Conservation (phyloP, 1,284 basidiomycete genomes). For the Inonotus obliquus region DNA sequence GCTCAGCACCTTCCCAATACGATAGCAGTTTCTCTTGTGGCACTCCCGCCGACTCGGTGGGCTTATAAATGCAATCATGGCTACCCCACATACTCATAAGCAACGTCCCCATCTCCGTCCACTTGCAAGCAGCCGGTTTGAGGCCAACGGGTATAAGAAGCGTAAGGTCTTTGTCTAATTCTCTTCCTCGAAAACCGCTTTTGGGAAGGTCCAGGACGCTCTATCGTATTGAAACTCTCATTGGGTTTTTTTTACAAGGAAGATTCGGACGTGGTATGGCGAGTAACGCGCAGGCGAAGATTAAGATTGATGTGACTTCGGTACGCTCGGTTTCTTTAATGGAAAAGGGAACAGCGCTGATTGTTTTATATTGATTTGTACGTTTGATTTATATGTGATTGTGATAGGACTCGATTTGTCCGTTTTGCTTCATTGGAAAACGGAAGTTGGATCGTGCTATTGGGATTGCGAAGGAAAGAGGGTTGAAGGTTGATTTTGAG, state of each 20-base stretch:
- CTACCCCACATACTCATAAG: not conserved
- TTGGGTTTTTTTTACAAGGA: not conserved
- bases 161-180: not conserved
- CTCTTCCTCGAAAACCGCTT: not conserved
- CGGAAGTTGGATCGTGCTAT: slow-evolving; percentile 17
- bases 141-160: no score
- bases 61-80: slow-evolving; percentile 1
- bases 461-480: slow-evolving; percentile 12
- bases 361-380: no score
- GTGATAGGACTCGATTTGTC: slow-evolving; percentile 15
- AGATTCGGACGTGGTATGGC: not conserved
- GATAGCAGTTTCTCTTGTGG: not conserved
- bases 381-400: no score
- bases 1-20: slow-evolving; percentile 2
- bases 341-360: no score
- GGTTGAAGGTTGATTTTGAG: slow-evolving; percentile 12
- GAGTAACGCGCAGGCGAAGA: not conserved
- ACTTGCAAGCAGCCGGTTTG: not conserved
- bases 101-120: not conserved
- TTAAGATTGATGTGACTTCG: slow-evolving; percentile 15
- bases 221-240: not conserved
- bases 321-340: not conserved
- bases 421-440: slow-evolving; percentile 18
- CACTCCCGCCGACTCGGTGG: not conserved
- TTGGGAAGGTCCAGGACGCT: not conserved